Base-by-base conservation (phyloP, 495 filamentous ascomycete species). In the Sphaerosporella brunnea region DNA sequence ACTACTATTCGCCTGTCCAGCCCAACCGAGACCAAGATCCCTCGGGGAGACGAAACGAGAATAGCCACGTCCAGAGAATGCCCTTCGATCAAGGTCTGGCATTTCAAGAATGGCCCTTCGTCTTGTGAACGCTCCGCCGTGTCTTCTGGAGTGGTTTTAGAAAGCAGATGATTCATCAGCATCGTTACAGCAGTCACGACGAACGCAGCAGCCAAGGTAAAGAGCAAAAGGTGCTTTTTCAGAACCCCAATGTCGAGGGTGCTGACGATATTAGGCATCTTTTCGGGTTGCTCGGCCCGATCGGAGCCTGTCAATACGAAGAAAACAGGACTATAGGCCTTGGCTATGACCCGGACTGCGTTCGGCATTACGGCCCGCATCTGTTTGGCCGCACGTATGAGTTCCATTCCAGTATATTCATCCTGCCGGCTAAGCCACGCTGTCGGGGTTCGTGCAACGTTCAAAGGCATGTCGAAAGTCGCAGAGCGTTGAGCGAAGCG, bases 371-470 rank as follows among this genome's bases (percentile, higher is more conserved):
- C 68, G 5, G 79, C 66, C 19, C 69, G 65, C 55, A 84, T 79
- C 13, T 82, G 66, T 47, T 78, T 83, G 51, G 82, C 68, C 7
- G 79, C 66, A 20, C 69, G 66, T 56, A 84, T 79, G 11, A 83
- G 66, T 52, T 84, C 80, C 42, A 70, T 70, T 5, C 77, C 78
- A 0, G 80, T 83, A 49, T 80, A 72, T 53, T 81, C 75, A 49
- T 83, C 80, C 63, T 84, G 80, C 50, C 82, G 67, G 15, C 69
- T 66, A 26, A 84, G 65, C 80, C 80, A 84, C 20, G 78, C 73
- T 7, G 71, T 73, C 4, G 78, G 78, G 28, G 75, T 77, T 34
- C 79, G 65, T 7, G 76, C 77, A 53, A 80, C 77, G 51, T 83
- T 73, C 47, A 82, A 69, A 36, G 58, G 58, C 53, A 61, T 54